These are phyloP conservation scores for Venturia oleaginea DNA, from an alignment of 2,329 filamentous ascomycete species.

Conservation along the genomic window DNA sequence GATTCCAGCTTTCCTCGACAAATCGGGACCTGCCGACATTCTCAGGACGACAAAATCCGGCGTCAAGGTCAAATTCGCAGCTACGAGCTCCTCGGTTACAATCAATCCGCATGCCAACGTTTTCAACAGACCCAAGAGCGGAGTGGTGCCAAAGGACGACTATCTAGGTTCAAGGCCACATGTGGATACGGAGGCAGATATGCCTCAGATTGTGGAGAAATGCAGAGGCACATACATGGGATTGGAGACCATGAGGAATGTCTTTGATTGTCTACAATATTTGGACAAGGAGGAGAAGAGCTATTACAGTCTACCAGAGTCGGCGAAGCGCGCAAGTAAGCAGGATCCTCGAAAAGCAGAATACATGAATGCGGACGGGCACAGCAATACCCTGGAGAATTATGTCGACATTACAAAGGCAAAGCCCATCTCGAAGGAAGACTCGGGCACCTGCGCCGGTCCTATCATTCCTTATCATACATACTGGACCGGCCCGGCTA, in stretches of 20 bases:
- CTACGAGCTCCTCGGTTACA: constrained; percentile 33
- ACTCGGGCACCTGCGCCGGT: constrained; percentile 42
- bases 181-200: constrained; percentile 44
- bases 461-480: constrained; percentile 48
- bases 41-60: constrained; percentile 33
- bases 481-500: constrained; percentile 49
- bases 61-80: constrained; percentile 34
- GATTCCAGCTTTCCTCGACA: constrained; percentile 33
- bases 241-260: constrained; percentile 47
- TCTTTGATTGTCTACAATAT: constrained; percentile 44
- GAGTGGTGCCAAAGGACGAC: constrained; percentile 42
- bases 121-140: constrained; percentile 44
- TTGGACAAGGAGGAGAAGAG: constrained; percentile 40
- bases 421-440: constrained; percentile 26
- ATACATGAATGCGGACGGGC: constrained; percentile 34
- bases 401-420: constrained; percentile 27
- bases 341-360: constrained; percentile 35
- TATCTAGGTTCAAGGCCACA: constrained; percentile 43
- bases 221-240: constrained; percentile 44
- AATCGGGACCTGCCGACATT: constrained; percentile 31
- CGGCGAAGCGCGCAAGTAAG: constrained; percentile 30
- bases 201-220: constrained; percentile 42
- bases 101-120: constrained; percentile 45
- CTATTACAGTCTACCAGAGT: constrained; percentile 41
- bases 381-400: constrained; percentile 29